phyloP scores from a whole-genome alignment of 2,329 filamentous ascomycete genomes.

The Seiridium cupressi region DNA sequence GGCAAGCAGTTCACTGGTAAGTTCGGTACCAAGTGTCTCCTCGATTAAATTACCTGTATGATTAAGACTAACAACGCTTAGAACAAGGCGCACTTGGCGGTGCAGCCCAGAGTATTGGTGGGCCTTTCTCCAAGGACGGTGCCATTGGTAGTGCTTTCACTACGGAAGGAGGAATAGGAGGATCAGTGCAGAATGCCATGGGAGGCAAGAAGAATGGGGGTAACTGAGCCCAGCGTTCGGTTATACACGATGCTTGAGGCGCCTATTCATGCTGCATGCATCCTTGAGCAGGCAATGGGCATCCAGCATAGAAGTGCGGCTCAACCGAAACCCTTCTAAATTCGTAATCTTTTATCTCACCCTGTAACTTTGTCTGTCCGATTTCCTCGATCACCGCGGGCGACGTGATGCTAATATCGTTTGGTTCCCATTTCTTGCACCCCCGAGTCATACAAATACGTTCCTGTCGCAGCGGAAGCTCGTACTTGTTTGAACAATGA shows the following conservation, averaged over 20 bases:
- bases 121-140: constrained; percentile 48
- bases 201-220: constrained; percentile 23
- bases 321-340: neutral
- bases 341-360: too few species aligned
- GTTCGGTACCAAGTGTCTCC: constrained; percentile 21
- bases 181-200: constrained; percentile 45
- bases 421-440: too few species aligned
- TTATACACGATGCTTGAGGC: too few species aligned
- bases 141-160: constrained; percentile 56
- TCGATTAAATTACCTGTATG: neutral
- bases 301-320: neutral
- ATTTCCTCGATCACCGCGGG: too few species aligned
- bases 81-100: constrained; percentile 49
- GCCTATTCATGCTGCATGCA: too few species aligned
- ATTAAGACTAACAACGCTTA: constrained; percentile 10
- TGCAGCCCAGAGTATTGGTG: constrained; percentile 48
- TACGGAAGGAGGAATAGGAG: constrained; percentile 48
- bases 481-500: too few species aligned
- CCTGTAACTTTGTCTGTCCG: too few species aligned
- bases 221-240: neutral
- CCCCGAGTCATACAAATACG: too few species aligned
- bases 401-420: too few species aligned
- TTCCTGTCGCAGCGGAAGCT: too few species aligned
- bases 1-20: constrained; percentile 55
- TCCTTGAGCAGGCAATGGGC: neutral